These are phyloP conservation scores for Phialophora chinensis DNA, from an alignment of 2,329 filamentous ascomycete genomes.

Conservation along the genomic window DNA sequence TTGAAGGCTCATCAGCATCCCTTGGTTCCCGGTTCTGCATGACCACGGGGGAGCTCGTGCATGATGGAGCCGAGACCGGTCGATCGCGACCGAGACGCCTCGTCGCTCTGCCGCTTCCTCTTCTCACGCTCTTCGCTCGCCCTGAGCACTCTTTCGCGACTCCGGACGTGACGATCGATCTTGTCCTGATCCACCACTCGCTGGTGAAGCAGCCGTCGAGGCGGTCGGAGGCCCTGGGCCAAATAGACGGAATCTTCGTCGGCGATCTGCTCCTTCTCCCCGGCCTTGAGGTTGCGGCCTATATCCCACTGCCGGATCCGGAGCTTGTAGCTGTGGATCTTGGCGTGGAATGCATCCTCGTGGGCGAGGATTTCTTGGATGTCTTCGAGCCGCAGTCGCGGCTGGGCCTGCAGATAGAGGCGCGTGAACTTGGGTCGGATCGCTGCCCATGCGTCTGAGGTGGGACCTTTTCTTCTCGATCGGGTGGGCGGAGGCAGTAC, in stretches of 20 bases:
- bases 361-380: neutral
- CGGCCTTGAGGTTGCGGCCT: neutral
- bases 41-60: neutral
- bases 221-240: neutral
- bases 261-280: neutral
- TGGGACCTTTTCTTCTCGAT: too few relatives aligned
- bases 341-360: neutral
- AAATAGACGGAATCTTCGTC: neutral
- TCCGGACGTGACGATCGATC: neutral
- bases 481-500: too few relatives aligned
- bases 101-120: neutral
- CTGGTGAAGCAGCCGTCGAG: neutral
- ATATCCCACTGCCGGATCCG: slow-evolving; percentile 1
- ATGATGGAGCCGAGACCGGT: neutral
- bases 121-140: neutral
- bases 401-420: neutral
- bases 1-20: too few relatives aligned
- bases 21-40: neutral
- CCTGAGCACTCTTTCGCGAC: neutral
- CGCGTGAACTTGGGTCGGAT: neutral
- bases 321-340: neutral
- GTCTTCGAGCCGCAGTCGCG: neutral
- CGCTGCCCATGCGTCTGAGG: too few relatives aligned
- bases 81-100: neutral
- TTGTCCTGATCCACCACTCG: neutral